Conservation (phyloP, 202 grass and related monocot species). For the Schoenoplectus triqueter region DNA sequence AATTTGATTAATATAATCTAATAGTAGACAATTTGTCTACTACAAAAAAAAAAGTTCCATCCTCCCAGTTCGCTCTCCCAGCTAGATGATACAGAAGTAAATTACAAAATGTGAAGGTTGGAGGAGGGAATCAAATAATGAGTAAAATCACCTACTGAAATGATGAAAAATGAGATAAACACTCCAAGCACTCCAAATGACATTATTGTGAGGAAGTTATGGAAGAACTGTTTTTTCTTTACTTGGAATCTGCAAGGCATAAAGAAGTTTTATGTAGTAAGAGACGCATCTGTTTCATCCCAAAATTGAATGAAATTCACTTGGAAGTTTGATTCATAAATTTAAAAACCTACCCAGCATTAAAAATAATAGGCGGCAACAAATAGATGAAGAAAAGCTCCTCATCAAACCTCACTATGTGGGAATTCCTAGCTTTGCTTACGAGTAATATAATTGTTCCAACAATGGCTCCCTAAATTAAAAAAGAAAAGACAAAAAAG, state of each 20-base stretch:
- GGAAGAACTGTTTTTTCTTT: constrained; percentile 98
- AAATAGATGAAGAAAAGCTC: constrained; percentile 94
- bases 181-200: constrained; percentile 76
- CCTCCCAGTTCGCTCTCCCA: neutral
- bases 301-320: neutral
- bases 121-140: constrained; percentile 13
- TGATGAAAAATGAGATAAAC: constrained; percentile 78
- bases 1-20: too few species aligned
- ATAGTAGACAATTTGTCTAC: too few species aligned
- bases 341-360: constrained; percentile 60
- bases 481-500: neutral
- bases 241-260: constrained; percentile 70
- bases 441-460: constrained; percentile 66
- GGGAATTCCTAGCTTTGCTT: constrained; percentile 65
- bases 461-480: constrained; percentile 60
- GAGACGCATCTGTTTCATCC: neutral
- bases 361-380: constrained; percentile 93
- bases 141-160: constrained; percentile 64
- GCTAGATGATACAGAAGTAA: constrained; percentile 17
- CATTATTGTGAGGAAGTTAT: constrained; percentile 93
- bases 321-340: constrained; percentile 18
- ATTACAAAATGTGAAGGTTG: neutral
- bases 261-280: constrained; percentile 7
- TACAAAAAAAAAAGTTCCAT: neutral
- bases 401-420: constrained; percentile 80